A percentile compares a stretch with the other conserved stretches of the same genome.
Conservation (phyloP, 83 land plant species). For the Picea abies region DNA sequence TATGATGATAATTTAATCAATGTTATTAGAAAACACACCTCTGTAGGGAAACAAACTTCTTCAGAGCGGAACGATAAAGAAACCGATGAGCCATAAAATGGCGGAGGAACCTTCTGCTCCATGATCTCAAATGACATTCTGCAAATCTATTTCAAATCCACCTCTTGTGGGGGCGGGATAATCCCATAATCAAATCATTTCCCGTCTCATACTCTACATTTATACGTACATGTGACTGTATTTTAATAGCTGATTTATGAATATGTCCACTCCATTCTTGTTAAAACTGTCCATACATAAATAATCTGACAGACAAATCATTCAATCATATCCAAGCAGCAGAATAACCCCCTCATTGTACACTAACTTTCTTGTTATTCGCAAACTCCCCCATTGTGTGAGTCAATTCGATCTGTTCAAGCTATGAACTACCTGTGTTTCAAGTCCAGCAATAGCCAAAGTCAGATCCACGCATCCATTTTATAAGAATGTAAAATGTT, state of each 20-base stretch:
- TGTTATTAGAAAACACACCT: slow-evolving; percentile 19
- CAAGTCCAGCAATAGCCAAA: not conserved
- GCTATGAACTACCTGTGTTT: slow-evolving; percentile 10
- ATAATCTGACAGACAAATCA: not conserved
- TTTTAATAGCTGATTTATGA: not conserved
- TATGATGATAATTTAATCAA: not conserved
- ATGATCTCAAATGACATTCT: slow-evolving; percentile 39
- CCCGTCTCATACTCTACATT: not conserved
- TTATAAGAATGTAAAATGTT: not conserved
- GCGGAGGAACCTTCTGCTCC: slow-evolving; percentile 26
- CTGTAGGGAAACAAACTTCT: slow-evolving; percentile 29
- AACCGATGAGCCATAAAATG: slow-evolving; percentile 10
- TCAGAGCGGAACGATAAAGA: slow-evolving; percentile 20
- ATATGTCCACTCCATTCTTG: not conserved
- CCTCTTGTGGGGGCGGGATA: not conserved
- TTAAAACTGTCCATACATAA: not conserved
- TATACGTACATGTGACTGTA: not conserved
- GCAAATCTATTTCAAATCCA: not conserved
- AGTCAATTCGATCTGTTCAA: not conserved
- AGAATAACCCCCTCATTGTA: not conserved
- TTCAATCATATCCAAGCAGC: not conserved
- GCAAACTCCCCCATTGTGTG: not conserved
- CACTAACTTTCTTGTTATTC: not conserved
- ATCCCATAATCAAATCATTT: not conserved
- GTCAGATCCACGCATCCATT: not conserved